Evolutionary conservation across 2,329 filamentous ascomycete species (phyloP), one percentile per base, ranked within the genome.

Genomic region (Alternaria burnsii): DNA sequence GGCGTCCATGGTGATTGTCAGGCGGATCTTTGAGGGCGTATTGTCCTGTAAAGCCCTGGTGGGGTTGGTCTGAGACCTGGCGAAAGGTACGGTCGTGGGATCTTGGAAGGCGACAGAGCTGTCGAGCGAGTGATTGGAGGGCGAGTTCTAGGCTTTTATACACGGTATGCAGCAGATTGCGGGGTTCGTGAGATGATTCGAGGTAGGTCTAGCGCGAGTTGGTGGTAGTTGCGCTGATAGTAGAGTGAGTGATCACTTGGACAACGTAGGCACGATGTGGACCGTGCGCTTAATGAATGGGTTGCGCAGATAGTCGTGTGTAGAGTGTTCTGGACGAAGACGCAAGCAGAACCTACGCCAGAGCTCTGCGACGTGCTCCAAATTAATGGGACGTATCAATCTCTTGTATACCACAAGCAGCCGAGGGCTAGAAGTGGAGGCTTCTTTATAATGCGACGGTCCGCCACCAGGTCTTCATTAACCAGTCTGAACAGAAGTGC

Each of bases 371-470:
- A 63, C 66, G 58, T 65, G 18, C 55, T 62, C 62, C 62, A 71
- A 68, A 24, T 52, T 36, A 68, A 69, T 68, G 66, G 65, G 61
- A 69, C 65, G 68, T 60, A 38, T 41, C 30, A 59, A 46, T 30
- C 34, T 42, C 16, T 26, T 41, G 16, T 34, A 41, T 9, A 43
- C 26, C 12, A 46, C 48, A 40, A 14, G 40, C 12, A 14, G 40
- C 20, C 32, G 44, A n/a, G 16, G n/a, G n/a, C 7, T 48, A 28
- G 2, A 14, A 14, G 6, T 53, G 40, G 2, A 59, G 40, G 44
- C 36, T 59, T 55, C 30, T 34, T 50, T 40, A 47, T 12, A 36
- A 11, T 7, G n/a, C 24, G 32, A 40, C 22, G 12, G 14, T 22
- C 16, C 0, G 40, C 40, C 16, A 43, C 42, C 43, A 34, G n/a